Conservation (phyloP, 352 stramenopile species). For the Phytophthora cactorum region DNA sequence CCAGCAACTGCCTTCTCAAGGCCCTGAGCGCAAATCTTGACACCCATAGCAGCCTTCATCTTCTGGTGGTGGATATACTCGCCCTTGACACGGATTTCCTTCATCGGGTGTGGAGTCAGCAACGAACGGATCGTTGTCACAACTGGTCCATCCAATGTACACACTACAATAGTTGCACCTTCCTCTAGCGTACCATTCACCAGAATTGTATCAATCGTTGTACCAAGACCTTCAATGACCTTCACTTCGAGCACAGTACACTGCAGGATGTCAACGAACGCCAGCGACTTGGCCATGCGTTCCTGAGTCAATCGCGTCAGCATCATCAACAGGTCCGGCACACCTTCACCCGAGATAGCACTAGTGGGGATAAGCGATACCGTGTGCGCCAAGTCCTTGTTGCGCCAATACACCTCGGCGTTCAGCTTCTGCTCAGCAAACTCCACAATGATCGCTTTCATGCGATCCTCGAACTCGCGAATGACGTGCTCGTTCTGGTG, state of each 20-base stretch:
- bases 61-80: constrained; percentile 97
- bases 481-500: constrained; percentile 94
- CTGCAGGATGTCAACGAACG: constrained; percentile 93
- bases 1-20: constrained; percentile 98
- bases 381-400: constrained; percentile 96
- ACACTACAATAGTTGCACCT: constrained; percentile 97
- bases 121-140: constrained; percentile 97
- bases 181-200: constrained; percentile 97
- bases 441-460: constrained; percentile 94
- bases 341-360: constrained; percentile 98
- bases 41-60: constrained; percentile 98
- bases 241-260: constrained; percentile 99
- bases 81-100: constrained; percentile 96
- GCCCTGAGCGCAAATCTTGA: constrained; percentile 98
- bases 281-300: constrained; percentile 91
- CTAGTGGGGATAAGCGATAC: constrained; percentile 98
- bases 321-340: constrained; percentile 98
- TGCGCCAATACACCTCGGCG: constrained; percentile 99
- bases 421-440: constrained; percentile 98
- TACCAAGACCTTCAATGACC: constrained; percentile 98
- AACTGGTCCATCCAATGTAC: constrained; percentile 97
- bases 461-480: constrained; percentile 96
- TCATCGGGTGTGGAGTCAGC: constrained; percentile 97
- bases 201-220: constrained; percentile 98
- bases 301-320: constrained; percentile 96